These are phyloP conservation scores for Fusarium sp. DNA, from an alignment of 2,329 filamentous ascomycete species.

Conservation along the genomic window DNA sequence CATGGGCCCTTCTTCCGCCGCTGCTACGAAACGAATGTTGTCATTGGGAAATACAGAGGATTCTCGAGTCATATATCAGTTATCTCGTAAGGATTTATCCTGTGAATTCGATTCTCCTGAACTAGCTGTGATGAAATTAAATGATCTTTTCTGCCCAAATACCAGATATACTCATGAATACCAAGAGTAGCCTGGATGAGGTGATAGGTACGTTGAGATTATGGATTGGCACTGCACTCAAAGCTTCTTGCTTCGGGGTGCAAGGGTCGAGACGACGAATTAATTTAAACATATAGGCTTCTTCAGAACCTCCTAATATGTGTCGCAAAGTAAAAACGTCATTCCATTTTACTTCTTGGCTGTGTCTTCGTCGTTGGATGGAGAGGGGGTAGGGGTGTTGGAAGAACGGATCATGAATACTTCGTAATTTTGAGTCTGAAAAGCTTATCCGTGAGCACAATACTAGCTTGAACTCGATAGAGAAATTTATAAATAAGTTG, in stretches of 20 bases:
- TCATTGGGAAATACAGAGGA: accelerated
- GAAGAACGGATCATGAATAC: not conserved
- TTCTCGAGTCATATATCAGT: no score
- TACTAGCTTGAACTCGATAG: not conserved
- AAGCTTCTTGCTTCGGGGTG: accelerated
- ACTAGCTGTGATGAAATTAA: accelerated
- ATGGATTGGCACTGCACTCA: not conserved
- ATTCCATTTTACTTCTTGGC: not conserved
- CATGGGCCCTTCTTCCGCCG: accelerated
- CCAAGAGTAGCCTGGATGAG: accelerated
- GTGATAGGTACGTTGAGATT: not conserved
- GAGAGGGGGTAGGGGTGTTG: no score
- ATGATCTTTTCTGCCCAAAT: not conserved
- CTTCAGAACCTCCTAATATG: accelerated
- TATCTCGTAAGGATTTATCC: not conserved
- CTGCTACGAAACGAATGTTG: not conserved
- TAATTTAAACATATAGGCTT: accelerated
- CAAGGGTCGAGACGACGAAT: accelerated
- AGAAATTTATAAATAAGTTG: accelerated
- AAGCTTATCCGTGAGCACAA: accelerated
- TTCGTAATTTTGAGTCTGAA: no score
- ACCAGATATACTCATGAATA: no score
- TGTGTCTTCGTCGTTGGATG: not conserved
- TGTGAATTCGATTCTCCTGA: accelerated
- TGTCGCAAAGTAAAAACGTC: no score